Percentiles rank a stretch among this genome's conserved stretches.
phyloP scores from a whole-genome alignment of 148 eudicot species.

The Polygonum maritimum region DNA sequence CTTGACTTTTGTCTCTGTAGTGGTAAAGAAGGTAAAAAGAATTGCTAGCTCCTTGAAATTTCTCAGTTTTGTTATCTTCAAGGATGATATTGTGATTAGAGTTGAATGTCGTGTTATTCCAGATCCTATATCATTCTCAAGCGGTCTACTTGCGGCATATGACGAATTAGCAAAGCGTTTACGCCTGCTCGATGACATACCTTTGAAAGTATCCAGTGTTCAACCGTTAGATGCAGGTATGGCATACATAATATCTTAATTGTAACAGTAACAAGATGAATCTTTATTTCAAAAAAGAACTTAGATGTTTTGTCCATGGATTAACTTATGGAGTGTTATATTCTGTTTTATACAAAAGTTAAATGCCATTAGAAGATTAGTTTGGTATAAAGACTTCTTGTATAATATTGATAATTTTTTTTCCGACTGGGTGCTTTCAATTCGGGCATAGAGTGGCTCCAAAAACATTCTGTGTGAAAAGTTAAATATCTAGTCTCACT shows the following conservation, averaged over 20 bases:
- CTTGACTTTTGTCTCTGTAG: constrained; percentile 71
- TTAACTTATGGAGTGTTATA: not conserved
- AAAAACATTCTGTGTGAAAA: not conserved
- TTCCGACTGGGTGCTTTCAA: not conserved
- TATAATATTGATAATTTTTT: not conserved
- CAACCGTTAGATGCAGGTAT: constrained; percentile 91
- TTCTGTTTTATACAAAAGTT: not conserved
- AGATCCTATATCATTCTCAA: constrained; percentile 64
- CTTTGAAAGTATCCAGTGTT: constrained; percentile 80
- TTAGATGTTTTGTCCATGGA: not conserved
- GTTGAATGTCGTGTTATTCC: constrained; percentile 13
- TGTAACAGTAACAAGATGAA: not conserved
- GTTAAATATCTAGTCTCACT: not conserved
- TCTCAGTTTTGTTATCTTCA: not conserved
- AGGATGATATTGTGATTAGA: not conserved
- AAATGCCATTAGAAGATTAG: not conserved
- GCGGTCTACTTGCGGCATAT: constrained; percentile 50
- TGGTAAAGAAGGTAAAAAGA: constrained; percentile 50
- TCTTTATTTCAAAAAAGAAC: not conserved
- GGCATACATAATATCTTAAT: not conserved
- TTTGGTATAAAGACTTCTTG: not conserved
- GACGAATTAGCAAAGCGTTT: constrained; percentile 56
- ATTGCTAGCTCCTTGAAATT: not conserved
- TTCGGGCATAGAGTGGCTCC: not conserved
- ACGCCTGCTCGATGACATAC: constrained; percentile 73